Evolutionary conservation across 345 rosid species (phyloP), one percentile per base, ranked within the genome.

Genomic region (Angophora floribunda): DNA sequence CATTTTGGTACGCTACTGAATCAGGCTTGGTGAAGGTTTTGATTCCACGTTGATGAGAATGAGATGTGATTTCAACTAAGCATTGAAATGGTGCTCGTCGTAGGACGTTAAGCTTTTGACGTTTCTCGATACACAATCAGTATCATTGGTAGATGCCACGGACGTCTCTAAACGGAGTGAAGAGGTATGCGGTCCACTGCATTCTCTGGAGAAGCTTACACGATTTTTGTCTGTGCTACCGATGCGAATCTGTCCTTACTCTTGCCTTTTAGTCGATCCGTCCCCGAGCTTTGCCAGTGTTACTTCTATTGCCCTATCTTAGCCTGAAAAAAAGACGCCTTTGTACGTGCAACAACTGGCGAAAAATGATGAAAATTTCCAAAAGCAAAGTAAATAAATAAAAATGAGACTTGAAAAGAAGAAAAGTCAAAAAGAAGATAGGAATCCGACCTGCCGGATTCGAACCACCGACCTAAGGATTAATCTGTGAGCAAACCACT

Each of bases 401-500:
- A 28, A 13, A n/a, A 63, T 22, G 61, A 9, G 24, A 55, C 61
- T 55, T 8, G 28, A n/a, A 16, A 7, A 11, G 21, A 50, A 52
- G 6, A 8, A 10, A 10, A 32, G 0, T 6, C 3, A 16, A 32
- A 16, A 5, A 86, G 14, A 8, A 2, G 47, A 8, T 22, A 47
- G 45, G 15, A 2, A 1, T 93, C 95, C 95, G 93, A 90, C 93
- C 92, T 93, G 91, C 93, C 92, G 93, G 91, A 92, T 91, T 92
- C 93, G 94, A 93, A 93, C 94, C 93, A 91, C 93, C 92, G 93
- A 93, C 91, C 91, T 89, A 89, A 89, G 91, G 91, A 89, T 90
- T 30, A 51, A 45, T 4, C 75, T 57, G 82, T 10, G 49, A 75
- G 49, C 10, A 36, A 36, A 75, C 82, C 47, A 94, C 99, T 97